Percentiles rank a stretch among this genome's conserved stretches.
Conservation (phyloP, 78 protist genomes). For the Dictyostelium firmibasis region DNA sequence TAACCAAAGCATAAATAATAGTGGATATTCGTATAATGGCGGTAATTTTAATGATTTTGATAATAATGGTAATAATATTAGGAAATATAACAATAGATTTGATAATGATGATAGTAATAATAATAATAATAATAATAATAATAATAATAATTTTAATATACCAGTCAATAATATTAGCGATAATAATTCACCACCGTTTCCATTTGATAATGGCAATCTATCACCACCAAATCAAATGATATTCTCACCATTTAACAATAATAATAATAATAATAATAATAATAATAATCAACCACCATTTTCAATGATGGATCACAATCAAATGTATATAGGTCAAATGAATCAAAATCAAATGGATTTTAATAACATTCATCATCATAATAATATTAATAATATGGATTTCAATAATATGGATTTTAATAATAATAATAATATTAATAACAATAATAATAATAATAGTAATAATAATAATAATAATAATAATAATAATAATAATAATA, state of each 20-base stretch:
- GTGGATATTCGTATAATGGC: background rate
- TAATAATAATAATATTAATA: background rate
- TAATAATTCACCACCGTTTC: background rate
- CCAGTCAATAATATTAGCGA: background rate
- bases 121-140: background rate
- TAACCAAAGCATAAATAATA: background rate
- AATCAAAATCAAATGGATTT: background rate
- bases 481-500: background rate
- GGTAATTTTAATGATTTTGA: background rate
- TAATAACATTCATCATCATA: background rate
- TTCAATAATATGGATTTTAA: background rate
- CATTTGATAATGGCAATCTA: background rate
- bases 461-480: background rate
- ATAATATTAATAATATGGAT: background rate
- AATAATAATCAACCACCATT: background rate
- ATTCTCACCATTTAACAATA: background rate
- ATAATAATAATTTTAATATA: background rate
- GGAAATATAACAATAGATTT: background rate
- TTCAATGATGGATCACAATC: background rate
- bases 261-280: background rate
- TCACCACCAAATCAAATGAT: background rate
- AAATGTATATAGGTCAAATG: conserved; percentile 7
- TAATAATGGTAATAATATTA: background rate
- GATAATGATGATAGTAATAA: background rate
- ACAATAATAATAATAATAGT: background rate